phyloP scores from a whole-genome alignment of 1,284 basidiomycete genomes.

The Ceratobasidium papillatum region DNA sequence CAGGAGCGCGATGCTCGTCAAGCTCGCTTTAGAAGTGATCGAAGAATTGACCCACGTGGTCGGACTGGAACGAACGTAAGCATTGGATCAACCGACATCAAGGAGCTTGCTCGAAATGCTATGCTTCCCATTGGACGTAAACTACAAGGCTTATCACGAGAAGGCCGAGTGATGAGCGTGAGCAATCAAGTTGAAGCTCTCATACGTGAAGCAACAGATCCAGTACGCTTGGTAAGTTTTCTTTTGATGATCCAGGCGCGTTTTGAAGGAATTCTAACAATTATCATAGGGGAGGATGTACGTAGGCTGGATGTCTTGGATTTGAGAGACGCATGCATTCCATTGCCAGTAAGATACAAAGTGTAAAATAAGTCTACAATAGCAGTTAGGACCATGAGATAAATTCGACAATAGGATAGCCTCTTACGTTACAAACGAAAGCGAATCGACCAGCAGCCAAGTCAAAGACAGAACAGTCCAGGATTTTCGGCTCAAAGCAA shows the following conservation, averaged over 20 bases:
- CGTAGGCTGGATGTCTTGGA: slow-evolving; percentile 86
- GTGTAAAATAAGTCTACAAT: slow-evolving; percentile 1
- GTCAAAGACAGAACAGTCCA: background rate
- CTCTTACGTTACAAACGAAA: background rate
- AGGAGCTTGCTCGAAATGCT: slow-evolving; percentile 73
- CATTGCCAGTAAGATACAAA: slow-evolving; percentile 10
- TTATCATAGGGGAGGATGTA: slow-evolving; percentile 74
- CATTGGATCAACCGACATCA: slow-evolving; percentile 53
- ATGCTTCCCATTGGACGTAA: slow-evolving; percentile 85
- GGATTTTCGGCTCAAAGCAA: slow-evolving; percentile 63
- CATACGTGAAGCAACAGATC: slow-evolving; percentile 85
- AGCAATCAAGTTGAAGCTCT: slow-evolving; percentile 89
- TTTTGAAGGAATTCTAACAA: background rate
- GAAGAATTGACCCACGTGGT: slow-evolving; percentile 51
- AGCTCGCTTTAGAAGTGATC: slow-evolving; percentile 36
- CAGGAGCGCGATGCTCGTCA: slow-evolving; percentile 45
- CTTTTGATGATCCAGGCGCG: background rate
- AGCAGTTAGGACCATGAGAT: background rate
- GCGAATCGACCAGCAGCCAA: background rate
- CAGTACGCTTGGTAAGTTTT: slow-evolving; percentile 72
- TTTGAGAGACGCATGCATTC: slow-evolving; percentile 50
- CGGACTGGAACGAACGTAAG: slow-evolving; percentile 55
- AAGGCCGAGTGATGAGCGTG: slow-evolving; percentile 72
- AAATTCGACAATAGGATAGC: too few relatives aligned
- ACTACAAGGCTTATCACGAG: slow-evolving; percentile 70